phyloP scores from a whole-genome alignment of 495 filamentous ascomycete species.

The Sabuloglossum arenarium region DNA sequence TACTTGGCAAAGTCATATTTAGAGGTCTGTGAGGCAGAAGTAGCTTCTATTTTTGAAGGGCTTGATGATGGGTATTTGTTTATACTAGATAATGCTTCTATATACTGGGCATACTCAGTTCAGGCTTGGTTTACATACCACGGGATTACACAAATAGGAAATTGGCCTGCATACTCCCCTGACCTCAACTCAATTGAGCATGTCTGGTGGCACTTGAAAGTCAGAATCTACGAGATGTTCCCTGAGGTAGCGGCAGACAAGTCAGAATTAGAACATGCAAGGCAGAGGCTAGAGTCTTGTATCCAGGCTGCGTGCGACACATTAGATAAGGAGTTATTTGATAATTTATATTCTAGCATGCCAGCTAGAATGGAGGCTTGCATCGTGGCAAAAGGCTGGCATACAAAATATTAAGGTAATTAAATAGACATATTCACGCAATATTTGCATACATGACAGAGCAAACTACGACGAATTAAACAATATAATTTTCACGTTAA shows the following conservation, averaged over 20 bases:
- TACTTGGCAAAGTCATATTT: background rate
- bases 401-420: background rate
- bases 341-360: background rate
- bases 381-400: background rate
- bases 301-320: background rate
- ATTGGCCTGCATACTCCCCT: background rate
- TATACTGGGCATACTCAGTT: background rate
- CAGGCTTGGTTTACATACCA: background rate
- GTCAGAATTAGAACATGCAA: background rate
- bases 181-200: background rate
- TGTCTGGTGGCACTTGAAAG: background rate
- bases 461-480: too few relatives aligned
- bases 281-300: background rate
- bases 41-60: background rate
- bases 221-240: background rate
- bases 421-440: too few relatives aligned
- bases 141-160: background rate
- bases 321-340: background rate
- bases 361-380: background rate
- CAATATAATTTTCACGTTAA: too few relatives aligned
- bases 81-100: background rate
- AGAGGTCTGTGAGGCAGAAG: background rate
- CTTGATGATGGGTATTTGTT: background rate
- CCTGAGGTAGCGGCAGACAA: background rate
- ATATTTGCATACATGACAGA: too few relatives aligned